phyloP scores from a whole-genome alignment of 208 protist species.

The Naegleria fowleri region DNA sequence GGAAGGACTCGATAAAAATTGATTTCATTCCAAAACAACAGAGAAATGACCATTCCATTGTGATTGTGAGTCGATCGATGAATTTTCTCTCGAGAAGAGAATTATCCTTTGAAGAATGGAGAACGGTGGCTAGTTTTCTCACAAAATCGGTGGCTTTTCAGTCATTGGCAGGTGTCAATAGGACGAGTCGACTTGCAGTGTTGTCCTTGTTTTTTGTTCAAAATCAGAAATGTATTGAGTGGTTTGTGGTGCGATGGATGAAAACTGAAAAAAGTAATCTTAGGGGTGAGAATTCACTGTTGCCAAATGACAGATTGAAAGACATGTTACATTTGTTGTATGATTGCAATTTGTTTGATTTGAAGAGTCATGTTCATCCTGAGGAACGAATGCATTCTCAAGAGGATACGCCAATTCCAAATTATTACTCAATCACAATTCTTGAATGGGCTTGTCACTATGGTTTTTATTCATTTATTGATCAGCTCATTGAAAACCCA shows the following conservation, averaged over 20 bases:
- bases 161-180: neutral
- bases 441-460: neutral
- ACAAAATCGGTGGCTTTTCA: neutral
- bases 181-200: neutral
- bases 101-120: neutral
- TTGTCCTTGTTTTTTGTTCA: neutral
- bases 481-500: neutral
- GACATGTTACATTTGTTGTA: neutral
- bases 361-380: neutral
- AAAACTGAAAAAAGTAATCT: too few species aligned
- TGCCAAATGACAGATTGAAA: neutral
- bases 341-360: neutral
- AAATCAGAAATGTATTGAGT: neutral
- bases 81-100: too few species aligned
- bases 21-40: too few species aligned
- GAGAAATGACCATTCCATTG: too few species aligned
- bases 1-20: too few species aligned
- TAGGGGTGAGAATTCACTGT: too few species aligned
- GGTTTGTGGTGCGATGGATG: neutral
- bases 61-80: too few species aligned
- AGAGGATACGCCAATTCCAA: neutral
- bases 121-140: neutral
- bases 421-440: neutral
- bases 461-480: neutral
- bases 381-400: neutral